Percentiles rank a stretch among this genome's conserved stretches.
These are phyloP conservation scores for Trichophyton simii DNA, from an alignment of 2,329 filamentous ascomycete species.

Conservation along the genomic window DNA sequence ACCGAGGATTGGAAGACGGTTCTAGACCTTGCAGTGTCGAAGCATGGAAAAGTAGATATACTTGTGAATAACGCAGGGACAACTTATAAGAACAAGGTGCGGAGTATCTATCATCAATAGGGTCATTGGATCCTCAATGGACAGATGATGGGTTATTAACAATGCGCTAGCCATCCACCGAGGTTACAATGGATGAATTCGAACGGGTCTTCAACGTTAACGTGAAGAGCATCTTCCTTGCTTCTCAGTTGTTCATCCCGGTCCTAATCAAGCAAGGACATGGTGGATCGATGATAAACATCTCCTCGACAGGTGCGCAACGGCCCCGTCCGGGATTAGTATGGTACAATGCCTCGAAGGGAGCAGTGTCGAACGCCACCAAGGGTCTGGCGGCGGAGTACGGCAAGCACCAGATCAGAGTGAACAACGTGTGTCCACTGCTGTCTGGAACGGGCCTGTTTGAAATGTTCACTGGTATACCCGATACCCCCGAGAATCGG, in stretches of 20 bases:
- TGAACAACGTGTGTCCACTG: conserved; percentile 59
- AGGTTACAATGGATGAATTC: conserved; percentile 34
- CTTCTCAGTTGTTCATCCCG: conserved; percentile 24
- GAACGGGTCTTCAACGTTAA: conserved; percentile 35
- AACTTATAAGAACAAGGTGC: conserved; percentile 27
- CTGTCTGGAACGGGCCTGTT: conserved; percentile 55
- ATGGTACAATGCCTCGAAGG: conserved; percentile 37
- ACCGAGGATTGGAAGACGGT: conserved; percentile 23
- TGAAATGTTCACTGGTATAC: conserved; percentile 31
- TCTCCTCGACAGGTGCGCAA: conserved; percentile 32
- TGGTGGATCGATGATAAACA: conserved; percentile 34
- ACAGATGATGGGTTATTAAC: neutral
- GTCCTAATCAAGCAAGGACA: conserved; percentile 27
- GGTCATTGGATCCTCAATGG: neutral
- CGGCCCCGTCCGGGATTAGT: conserved; percentile 33
- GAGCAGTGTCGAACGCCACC: conserved; percentile 40
- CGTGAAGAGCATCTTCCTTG: conserved; percentile 32
- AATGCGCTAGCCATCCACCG: conserved; percentile 24
- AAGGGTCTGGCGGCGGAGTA: conserved; percentile 62
- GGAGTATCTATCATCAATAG: neutral
- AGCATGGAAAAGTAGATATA: conserved; percentile 29
- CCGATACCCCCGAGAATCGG: conserved; percentile 34
- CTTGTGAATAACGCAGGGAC: conserved; percentile 39
- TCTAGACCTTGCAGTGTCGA: conserved; percentile 21
- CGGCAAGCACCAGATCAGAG: conserved; percentile 56